These are phyloP conservation scores for Zelopaecilomyces penicillatus DNA, from an alignment of 2,329 filamentous ascomycete species.

Conservation along the genomic window DNA sequence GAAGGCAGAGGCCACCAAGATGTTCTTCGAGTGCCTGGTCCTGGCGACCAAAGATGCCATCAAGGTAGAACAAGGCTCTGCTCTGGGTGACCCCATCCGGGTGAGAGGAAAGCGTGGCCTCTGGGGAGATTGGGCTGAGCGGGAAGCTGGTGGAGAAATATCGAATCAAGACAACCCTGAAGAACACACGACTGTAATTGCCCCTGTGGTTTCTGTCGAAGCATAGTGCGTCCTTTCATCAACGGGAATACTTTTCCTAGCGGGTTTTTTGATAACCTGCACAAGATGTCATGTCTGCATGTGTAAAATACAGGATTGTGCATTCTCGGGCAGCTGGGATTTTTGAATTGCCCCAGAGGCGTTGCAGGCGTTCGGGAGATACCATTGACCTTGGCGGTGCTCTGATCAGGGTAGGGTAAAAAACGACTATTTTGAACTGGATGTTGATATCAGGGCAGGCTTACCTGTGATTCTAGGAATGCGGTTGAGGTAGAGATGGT, in stretches of 20 bases:
- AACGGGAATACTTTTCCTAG: neutral
- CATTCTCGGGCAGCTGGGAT: constrained; percentile 23
- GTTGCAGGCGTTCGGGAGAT: constrained; percentile 33
- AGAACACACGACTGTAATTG: constrained; percentile 22
- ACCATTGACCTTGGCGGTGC: constrained; percentile 24
- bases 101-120: constrained; percentile 90
- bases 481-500: neutral
- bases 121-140: constrained; percentile 94
- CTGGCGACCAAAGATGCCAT: constrained; percentile 96
- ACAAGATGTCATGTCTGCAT: constrained; percentile 17
- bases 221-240: constrained; percentile 19
- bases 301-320: constrained; percentile 27
- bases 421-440: constrained; percentile 11
- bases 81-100: constrained; percentile 70
- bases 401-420: constrained; percentile 15
- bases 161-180: constrained; percentile 39
- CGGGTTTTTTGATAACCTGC: constrained; percentile 10
- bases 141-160: constrained; percentile 56
- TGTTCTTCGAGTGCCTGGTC: constrained; percentile 97
- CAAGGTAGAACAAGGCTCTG: constrained; percentile 80
- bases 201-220: constrained; percentile 28
- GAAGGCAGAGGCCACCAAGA: constrained; percentile 90
- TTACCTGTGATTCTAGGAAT: neutral
- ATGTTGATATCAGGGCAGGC: constrained; percentile 6
- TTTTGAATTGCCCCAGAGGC: constrained; percentile 21